phyloP scores from a whole-genome alignment of 129 eudicot species.

The Flaveria bidentis region DNA sequence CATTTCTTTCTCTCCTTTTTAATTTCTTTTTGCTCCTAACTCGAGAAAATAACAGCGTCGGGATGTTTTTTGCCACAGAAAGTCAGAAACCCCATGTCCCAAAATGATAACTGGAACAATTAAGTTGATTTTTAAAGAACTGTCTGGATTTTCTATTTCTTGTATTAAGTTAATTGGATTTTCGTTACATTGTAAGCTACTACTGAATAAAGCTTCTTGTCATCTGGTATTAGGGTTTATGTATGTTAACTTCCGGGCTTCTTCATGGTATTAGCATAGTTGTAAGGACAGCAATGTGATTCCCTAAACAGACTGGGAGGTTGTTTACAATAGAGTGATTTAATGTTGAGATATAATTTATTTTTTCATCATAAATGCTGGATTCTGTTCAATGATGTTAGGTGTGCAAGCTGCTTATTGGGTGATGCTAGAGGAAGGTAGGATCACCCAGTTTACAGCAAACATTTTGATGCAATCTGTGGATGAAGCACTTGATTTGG shows the following conservation, averaged over 20 bases:
- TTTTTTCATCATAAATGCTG: background rate
- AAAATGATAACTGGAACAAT: background rate
- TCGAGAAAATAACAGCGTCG: background rate
- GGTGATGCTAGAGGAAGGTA: slow-evolving; percentile 97
- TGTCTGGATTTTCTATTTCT: background rate
- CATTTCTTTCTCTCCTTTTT: background rate
- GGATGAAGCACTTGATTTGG: slow-evolving; percentile 82
- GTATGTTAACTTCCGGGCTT: background rate
- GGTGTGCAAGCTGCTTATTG: slow-evolving; percentile 99
- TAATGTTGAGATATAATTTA: background rate
- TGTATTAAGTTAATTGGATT: background rate
- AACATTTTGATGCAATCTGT: slow-evolving; percentile 91
- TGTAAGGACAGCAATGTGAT: background rate
- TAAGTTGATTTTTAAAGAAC: background rate
- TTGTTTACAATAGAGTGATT: background rate
- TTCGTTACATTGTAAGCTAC: background rate
- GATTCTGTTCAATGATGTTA: slow-evolving; percentile 31
- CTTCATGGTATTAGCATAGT: background rate
- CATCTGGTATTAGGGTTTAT: background rate
- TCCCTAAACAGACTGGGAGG: background rate
- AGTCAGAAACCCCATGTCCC: background rate
- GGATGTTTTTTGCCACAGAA: background rate
- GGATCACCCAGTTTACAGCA: slow-evolving; percentile 73
- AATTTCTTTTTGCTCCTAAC: background rate
- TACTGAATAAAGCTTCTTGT: background rate